phyloP scores from a whole-genome alignment of 2,329 filamentous ascomycete species.

The Fusarium ramigenum region DNA sequence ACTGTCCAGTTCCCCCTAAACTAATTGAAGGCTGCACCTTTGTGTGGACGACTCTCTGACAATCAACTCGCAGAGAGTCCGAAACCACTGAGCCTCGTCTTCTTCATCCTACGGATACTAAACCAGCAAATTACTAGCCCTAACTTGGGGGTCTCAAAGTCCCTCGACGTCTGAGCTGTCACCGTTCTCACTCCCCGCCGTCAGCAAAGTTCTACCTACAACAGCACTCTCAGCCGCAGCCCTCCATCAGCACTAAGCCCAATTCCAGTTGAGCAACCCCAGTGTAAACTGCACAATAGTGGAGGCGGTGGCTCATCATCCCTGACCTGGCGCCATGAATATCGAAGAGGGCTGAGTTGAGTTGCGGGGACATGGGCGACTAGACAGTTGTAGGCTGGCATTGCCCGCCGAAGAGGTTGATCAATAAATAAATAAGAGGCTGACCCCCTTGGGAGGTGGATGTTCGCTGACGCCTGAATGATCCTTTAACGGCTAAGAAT shows the following conservation, averaged over 20 bases:
- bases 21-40: background rate
- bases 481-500: slow-evolving; percentile 7
- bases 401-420: background rate
- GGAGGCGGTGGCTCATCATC: slow-evolving; percentile 42
- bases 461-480: slow-evolving; percentile 8
- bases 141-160: slow-evolving; percentile 16
- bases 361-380: slow-evolving; percentile 33
- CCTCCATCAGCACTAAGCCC: slow-evolving; percentile 41
- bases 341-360: slow-evolving; percentile 38
- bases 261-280: slow-evolving; percentile 33
- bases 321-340: slow-evolving; percentile 34
- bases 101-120: background rate
- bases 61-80: background rate
- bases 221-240: slow-evolving; percentile 39
- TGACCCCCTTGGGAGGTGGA: background rate
- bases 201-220: slow-evolving; percentile 30
- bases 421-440: slow-evolving; percentile 32
- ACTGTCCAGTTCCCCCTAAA: background rate
- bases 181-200: slow-evolving; percentile 9
- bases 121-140: background rate
- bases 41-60: background rate
- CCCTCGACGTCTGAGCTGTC: slow-evolving; percentile 14
- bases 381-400: slow-evolving; percentile 12
- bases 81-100: background rate
- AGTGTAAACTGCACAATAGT: slow-evolving; percentile 22